These are phyloP conservation scores for Chalaropsis thielavioides DNA, from an alignment of 2,329 filamentous ascomycete genomes.

Conservation along the genomic window DNA sequence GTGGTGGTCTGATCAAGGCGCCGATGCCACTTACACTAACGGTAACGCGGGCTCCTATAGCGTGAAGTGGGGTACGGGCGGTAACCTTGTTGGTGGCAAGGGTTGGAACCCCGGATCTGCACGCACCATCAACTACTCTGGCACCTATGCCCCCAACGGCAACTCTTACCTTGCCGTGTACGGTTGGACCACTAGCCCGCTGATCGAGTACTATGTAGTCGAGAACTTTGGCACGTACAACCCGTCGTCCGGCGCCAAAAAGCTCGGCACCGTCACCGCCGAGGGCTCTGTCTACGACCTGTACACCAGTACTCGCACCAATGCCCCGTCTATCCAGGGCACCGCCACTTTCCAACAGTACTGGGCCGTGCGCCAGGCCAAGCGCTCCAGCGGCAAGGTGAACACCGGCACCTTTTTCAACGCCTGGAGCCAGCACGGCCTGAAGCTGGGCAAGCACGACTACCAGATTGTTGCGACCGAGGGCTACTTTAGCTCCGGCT, in stretches of 20 bases:
- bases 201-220: conserved; percentile 29
- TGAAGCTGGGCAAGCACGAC: conserved; percentile 34
- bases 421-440: conserved; percentile 35
- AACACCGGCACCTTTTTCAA: conserved; percentile 37
- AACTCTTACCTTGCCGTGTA: conserved; percentile 27
- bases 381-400: conserved; percentile 37
- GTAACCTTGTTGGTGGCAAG: conserved; percentile 44
- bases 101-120: conserved; percentile 40
- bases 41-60: conserved; percentile 30
- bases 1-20: conserved; percentile 35
- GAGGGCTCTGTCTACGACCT: conserved; percentile 29
- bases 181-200: conserved; percentile 27
- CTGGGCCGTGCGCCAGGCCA: conserved; percentile 36
- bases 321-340: conserved; percentile 35
- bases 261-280: conserved; percentile 25
- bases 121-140: conserved; percentile 25
- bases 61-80: conserved; percentile 31
- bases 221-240: conserved; percentile 28
- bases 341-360: conserved; percentile 38
- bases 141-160: conserved; percentile 24
- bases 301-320: conserved; percentile 26
- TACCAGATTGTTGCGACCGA: conserved; percentile 43
- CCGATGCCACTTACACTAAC: conserved; percentile 33
- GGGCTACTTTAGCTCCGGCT: conserved; percentile 37
- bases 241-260: conserved; percentile 24